Percentiles rank a stretch among this genome's conserved stretches.
phyloP scores from a whole-genome alignment of 2,329 filamentous ascomycete genomes.

The Ceratocystiopsis minuta region DNA sequence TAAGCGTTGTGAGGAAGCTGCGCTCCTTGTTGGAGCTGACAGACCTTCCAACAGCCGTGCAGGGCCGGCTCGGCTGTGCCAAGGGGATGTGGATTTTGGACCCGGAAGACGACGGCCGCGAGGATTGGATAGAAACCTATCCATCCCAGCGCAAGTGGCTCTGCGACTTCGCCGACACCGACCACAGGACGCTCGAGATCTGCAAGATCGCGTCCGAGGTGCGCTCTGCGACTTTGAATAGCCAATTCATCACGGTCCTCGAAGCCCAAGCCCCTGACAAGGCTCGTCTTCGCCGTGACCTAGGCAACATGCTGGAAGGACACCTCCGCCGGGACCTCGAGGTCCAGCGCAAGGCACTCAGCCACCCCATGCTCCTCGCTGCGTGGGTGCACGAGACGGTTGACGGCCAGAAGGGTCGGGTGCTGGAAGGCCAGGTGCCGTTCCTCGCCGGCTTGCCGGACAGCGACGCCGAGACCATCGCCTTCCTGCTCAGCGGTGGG shows the following conservation, averaged over 20 bases:
- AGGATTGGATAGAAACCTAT: conserved; percentile 48
- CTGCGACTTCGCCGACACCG: conserved; percentile 25
- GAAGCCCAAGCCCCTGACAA: conserved; percentile 35
- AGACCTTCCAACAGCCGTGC: conserved; percentile 44
- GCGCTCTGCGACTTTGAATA: conserved; percentile 39
- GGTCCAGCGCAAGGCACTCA: conserved; percentile 30
- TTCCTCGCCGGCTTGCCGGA: conserved; percentile 33
- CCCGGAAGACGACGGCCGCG: conserved; percentile 23
- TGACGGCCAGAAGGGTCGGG: conserved; percentile 17
- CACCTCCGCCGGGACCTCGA: conserved; percentile 34
- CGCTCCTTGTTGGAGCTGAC: conserved; percentile 29
- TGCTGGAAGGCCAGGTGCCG: conserved; percentile 20
- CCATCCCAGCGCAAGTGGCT: conserved; percentile 53
- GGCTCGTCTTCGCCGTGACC: conserved; percentile 23
- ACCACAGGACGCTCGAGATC: conserved; percentile 49
- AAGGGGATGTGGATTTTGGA: conserved; percentile 63
- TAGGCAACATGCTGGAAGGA: conserved; percentile 30
- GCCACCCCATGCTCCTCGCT: conserved; percentile 29
- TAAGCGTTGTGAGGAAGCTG: conserved; percentile 35
- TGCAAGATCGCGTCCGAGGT: conserved; percentile 28
- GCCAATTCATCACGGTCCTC: conserved; percentile 51
- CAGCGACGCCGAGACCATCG: conserved; percentile 30
- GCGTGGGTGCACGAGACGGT: conserved; percentile 33
- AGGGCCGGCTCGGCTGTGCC: conserved; percentile 52
- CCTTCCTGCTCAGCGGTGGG: conserved; percentile 38